Conservation (phyloP, 208 protist species). For the Crithidia sp. region DNA sequence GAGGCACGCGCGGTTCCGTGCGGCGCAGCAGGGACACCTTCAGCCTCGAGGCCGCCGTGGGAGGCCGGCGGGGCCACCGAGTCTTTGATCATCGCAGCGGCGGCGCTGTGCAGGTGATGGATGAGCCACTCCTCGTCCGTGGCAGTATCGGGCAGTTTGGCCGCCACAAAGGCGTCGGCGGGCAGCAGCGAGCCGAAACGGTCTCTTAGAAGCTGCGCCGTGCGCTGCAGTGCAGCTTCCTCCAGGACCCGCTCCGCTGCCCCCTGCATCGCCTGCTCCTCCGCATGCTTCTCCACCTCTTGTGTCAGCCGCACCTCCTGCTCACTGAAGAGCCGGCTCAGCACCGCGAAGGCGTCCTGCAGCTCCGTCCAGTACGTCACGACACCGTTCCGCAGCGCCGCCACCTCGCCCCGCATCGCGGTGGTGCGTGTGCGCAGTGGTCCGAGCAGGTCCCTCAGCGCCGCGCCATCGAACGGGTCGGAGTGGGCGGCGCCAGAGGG, state of each 20-base stretch:
- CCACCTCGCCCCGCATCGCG: background rate
- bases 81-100: constrained; percentile 22
- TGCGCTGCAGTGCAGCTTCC: constrained; percentile 26
- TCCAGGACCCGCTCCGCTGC: constrained; percentile 19
- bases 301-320: background rate
- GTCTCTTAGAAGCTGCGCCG: constrained; percentile 17
- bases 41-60: background rate
- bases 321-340: constrained; percentile 7
- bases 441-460: background rate
- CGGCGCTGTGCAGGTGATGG: constrained; percentile 13
- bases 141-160: constrained; percentile 16
- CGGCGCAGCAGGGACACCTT: too few relatives aligned
- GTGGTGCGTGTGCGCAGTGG: background rate
- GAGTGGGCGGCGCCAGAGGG: background rate
- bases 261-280: background rate
- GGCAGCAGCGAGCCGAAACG: constrained; percentile 12
- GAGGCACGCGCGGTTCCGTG: background rate
- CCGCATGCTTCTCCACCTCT: constrained; percentile 1
- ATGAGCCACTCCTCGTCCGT: constrained; percentile 37
- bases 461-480: background rate
- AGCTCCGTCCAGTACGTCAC: constrained; percentile 18
- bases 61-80: constrained; percentile 1
- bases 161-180: background rate
- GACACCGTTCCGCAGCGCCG: constrained; percentile 1
- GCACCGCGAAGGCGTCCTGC: constrained; percentile 16